Base-by-base conservation (phyloP, 2,329 filamentous ascomycete genomes). In the Ceratocystis destructans region DNA sequence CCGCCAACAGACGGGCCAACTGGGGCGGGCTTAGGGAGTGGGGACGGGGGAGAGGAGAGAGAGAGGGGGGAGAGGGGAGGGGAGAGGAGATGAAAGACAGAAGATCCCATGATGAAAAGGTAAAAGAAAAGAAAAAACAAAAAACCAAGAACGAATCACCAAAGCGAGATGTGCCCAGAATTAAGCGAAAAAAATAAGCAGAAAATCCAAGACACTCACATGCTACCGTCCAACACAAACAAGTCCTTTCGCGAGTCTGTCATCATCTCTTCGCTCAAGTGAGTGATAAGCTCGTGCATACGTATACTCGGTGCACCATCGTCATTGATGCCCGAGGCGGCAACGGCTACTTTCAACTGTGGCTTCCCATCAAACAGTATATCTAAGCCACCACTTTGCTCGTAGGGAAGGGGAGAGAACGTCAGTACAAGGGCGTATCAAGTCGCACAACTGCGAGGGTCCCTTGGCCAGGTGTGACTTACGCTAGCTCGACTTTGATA, bases 341-440 rank as follows among this genome's bases (percentile, higher is more conserved):
- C 90, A 53, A 97, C 75, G 2, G 80, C 77, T 59, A 99, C 74
- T 25, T 80, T 77, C 74, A 93, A 89, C 71, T 85, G 87, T 66
- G 87, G 84, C 76, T 90, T 80, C 74, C 96, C 87, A 41, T 87
- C 85, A 77, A 99, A 99, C 70, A 99, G 86, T 78, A 96, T 88
- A 77, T 99, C 94, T 20, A 99, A 83, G 25, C 94, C 94, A 69
- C 94, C 94, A 70, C 94, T 92, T 71, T 59, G 28, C 55, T 33
- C 20, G 28, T 28, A 53, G 37, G 37, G 10, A 53, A 53, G 48
- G 22, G 7, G 7, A 53, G n/a, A 53, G 22, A 22, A 53, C 48
- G 48, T 53, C n/a, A 53, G 48, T 25, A 53, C 22, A 57, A 25
- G 48, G 20, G n/a, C 48, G 53, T 17, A 7, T 17, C 8, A 5